phyloP scores from a whole-genome alignment of 345 rosid species.

The Eucalyptus regnans region DNA sequence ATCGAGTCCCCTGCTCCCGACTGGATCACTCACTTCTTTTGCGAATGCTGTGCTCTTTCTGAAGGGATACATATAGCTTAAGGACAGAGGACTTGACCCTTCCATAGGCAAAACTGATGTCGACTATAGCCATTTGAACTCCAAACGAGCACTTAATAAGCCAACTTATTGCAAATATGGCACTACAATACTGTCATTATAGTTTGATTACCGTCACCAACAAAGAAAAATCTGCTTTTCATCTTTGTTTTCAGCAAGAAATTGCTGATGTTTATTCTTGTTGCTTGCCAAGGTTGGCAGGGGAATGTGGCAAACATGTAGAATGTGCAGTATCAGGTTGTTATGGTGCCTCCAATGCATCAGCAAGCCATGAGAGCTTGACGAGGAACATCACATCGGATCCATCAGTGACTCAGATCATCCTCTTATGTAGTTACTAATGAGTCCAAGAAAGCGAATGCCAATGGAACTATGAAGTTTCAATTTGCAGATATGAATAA shows the following conservation, averaged over 20 bases:
- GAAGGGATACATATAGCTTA: conserved; percentile 2
- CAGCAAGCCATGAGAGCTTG: too few relatives aligned
- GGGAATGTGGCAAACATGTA: too few relatives aligned
- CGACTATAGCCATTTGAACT: background rate
- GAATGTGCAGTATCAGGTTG: too few relatives aligned
- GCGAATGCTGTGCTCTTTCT: conserved; percentile 1
- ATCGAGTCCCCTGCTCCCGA: background rate
- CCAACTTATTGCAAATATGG: background rate
- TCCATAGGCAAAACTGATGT: background rate
- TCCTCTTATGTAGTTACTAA: too few relatives aligned
- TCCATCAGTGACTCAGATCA: too few relatives aligned
- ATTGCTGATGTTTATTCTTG: background rate
- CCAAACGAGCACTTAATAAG: background rate
- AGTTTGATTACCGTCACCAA: background rate
- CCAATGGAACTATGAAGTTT: too few relatives aligned
- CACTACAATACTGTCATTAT: background rate
- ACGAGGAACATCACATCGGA: too few relatives aligned
- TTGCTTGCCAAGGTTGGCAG: background rate
- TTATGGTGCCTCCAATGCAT: too few relatives aligned
- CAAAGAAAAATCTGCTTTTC: background rate
- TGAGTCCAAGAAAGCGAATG: too few relatives aligned
- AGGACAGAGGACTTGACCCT: background rate
- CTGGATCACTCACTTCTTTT: background rate
- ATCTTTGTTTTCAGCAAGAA: background rate
- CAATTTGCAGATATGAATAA: too few relatives aligned